These are phyloP conservation scores for Fomitopsis pinicola DNA, from an alignment of 1,284 basidiomycete species.

Conservation along the genomic window DNA sequence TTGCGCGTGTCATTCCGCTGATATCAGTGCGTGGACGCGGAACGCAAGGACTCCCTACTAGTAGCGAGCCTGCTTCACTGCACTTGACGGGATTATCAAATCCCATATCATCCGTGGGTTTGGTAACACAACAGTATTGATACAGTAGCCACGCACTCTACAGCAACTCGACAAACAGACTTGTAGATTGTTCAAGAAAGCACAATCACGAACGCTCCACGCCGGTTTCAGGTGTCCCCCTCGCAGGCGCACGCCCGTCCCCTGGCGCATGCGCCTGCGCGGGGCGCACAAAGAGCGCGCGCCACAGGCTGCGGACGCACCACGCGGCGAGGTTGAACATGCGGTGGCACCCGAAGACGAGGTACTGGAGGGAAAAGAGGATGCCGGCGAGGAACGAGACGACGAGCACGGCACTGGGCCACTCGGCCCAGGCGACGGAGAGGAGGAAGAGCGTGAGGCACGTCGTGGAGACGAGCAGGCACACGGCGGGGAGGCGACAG, in stretches of 20 bases:
- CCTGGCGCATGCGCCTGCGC: not conserved
- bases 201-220: no score
- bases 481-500: slow-evolving; percentile 55
- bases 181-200: no score
- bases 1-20: no score
- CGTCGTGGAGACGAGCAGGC: slow-evolving; percentile 48
- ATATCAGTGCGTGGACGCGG: no score
- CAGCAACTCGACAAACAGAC: no score
- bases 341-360: slow-evolving; percentile 51
- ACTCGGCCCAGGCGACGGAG: slow-evolving; percentile 55
- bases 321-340: slow-evolving; percentile 18
- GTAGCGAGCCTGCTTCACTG: no score
- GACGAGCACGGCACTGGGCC: slow-evolving; percentile 55
- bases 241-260: not conserved
- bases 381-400: slow-evolving; percentile 53
- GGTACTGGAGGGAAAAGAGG: slow-evolving; percentile 57
- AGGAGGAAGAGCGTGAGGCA: slow-evolving; percentile 56
- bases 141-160: no score
- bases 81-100: no score
- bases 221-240: no score
- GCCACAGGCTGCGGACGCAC: slow-evolving; percentile 3
- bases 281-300: not conserved
- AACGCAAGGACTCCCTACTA: no score
- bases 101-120: no score
- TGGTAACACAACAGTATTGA: no score